These are phyloP conservation scores for Aspergillus tanneri DNA, from an alignment of 2,329 filamentous ascomycete genomes.

Conservation along the genomic window DNA sequence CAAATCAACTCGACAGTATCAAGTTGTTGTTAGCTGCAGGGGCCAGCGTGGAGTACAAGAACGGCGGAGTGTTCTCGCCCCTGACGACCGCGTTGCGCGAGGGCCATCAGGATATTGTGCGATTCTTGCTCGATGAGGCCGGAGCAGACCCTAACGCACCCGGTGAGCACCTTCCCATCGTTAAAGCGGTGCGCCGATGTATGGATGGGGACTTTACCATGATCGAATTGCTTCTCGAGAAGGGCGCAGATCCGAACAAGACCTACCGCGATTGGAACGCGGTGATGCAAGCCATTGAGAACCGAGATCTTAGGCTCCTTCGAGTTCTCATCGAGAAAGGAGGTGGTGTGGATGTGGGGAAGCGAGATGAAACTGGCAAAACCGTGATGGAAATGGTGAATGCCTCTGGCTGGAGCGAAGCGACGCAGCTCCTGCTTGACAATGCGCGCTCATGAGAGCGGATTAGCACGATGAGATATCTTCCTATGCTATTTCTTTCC, in stretches of 20 bases:
- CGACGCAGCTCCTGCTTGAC: constrained; percentile 47
- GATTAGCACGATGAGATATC: too few relatives aligned
- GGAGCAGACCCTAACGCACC: constrained; percentile 65
- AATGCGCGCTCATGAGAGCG: constrained; percentile 8
- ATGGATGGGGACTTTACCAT: constrained; percentile 58
- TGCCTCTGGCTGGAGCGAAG: constrained; percentile 60
- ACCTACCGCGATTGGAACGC: constrained; percentile 66
- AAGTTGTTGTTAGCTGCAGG: constrained; percentile 64
- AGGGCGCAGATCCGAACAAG: constrained; percentile 67
- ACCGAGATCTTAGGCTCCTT: constrained; percentile 58
- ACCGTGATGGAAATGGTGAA: constrained; percentile 60
- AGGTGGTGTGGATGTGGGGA: constrained; percentile 52
- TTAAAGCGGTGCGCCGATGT: constrained; percentile 65
- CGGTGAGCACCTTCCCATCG: constrained; percentile 68
- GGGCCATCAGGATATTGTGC: constrained; percentile 59
- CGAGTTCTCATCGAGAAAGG: constrained; percentile 52
- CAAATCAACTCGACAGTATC: constrained; percentile 65
- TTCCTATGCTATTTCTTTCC: too few relatives aligned
- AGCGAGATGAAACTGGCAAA: constrained; percentile 55
- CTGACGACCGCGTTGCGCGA: constrained; percentile 68
- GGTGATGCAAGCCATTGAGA: constrained; percentile 65
- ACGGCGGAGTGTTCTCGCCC: constrained; percentile 69
- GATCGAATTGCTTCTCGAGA: constrained; percentile 61
- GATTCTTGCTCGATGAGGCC: constrained; percentile 60
- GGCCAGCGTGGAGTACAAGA: constrained; percentile 68